Evolutionary conservation across 306 rosid genomes (phyloP).

Genomic region (Hylodesmum podocarpum): DNA sequence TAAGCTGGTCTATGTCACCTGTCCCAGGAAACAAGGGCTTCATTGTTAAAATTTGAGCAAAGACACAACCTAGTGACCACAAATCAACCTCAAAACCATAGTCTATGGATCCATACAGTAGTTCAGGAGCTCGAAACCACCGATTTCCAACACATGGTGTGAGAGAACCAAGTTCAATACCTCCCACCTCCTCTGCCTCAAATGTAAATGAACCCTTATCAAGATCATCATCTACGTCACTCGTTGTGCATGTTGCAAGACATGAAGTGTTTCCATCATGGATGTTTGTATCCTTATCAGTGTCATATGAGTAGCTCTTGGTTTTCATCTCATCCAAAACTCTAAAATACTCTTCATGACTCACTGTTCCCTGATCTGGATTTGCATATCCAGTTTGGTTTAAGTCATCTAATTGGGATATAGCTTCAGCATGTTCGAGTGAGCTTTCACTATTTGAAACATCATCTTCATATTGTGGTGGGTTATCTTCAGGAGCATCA

Average conservation of each 20-base stretch:
- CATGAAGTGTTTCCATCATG: constrained; percentile 77
- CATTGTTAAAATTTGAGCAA: constrained; percentile 60
- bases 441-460: constrained; percentile 32
- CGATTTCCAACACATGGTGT: constrained; percentile 91
- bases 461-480: constrained; percentile 36
- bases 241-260: constrained; percentile 82
- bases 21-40: constrained; percentile 85
- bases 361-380: constrained; percentile 43
- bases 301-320: constrained; percentile 41
- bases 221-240: constrained; percentile 71
- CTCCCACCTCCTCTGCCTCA: constrained; percentile 61
- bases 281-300: constrained; percentile 57
- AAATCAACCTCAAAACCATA: constrained; percentile 88
- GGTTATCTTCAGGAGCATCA: constrained; percentile 41
- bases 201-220: constrained; percentile 55
- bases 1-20: constrained; percentile 80
- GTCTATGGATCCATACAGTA: constrained; percentile 69
- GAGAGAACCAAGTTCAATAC: constrained; percentile 51
- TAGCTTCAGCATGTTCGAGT: constrained; percentile 33
- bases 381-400: constrained; percentile 37
- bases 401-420: constrained; percentile 32
- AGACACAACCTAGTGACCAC: constrained; percentile 93
- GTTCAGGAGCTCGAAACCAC: constrained; percentile 85
- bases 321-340: constrained; percentile 75
- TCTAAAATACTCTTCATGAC: constrained; percentile 71